Percentiles rank a stretch among this genome's conserved stretches.
Conservation (phyloP, 2,329 filamentous ascomycete species). For the Clonostachys rhizophaga region DNA sequence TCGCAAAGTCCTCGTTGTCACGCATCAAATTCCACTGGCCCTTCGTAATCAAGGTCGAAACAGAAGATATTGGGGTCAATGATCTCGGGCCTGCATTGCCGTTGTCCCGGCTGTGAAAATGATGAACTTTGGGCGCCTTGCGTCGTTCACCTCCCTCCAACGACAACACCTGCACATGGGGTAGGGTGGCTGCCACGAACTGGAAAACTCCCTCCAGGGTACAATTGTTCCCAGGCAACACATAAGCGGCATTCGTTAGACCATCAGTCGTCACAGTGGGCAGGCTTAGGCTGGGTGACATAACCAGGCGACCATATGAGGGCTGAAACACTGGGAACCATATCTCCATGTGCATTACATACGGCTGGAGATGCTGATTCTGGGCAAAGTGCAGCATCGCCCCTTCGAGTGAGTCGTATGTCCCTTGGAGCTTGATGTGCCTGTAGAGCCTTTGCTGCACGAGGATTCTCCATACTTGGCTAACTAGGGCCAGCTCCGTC, state of each 20-base stretch:
- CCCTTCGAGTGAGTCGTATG: slow-evolving; percentile 54
- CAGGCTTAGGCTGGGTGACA: slow-evolving; percentile 32
- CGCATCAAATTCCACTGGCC: slow-evolving; percentile 76
- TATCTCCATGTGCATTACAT: slow-evolving; percentile 70
- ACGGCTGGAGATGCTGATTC: slow-evolving; percentile 53
- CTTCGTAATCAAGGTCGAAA: slow-evolving; percentile 66
- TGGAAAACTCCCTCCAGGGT: slow-evolving; percentile 65
- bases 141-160: slow-evolving; percentile 74
- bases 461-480: slow-evolving; percentile 57
- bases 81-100: slow-evolving; percentile 2
- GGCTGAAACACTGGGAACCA: slow-evolving; percentile 74
- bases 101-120: slow-evolving; percentile 17
- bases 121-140: slow-evolving; percentile 62
- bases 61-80: slow-evolving; percentile 11
- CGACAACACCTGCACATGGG: slow-evolving; percentile 61
- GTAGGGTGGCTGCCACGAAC: slow-evolving; percentile 55
- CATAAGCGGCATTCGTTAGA: slow-evolving; percentile 53
- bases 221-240: slow-evolving; percentile 60
- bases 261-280: slow-evolving; percentile 51
- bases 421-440: slow-evolving; percentile 72
- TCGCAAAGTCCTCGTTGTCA: slow-evolving; percentile 55
- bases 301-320: slow-evolving; percentile 26
- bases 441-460: slow-evolving; percentile 71
- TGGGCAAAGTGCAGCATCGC: slow-evolving; percentile 55
- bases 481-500: slow-evolving; percentile 61